These are phyloP conservation scores for Aspergillus homomorphus DNA, from an alignment of 495 filamentous ascomycete genomes.

Conservation along the genomic window DNA sequence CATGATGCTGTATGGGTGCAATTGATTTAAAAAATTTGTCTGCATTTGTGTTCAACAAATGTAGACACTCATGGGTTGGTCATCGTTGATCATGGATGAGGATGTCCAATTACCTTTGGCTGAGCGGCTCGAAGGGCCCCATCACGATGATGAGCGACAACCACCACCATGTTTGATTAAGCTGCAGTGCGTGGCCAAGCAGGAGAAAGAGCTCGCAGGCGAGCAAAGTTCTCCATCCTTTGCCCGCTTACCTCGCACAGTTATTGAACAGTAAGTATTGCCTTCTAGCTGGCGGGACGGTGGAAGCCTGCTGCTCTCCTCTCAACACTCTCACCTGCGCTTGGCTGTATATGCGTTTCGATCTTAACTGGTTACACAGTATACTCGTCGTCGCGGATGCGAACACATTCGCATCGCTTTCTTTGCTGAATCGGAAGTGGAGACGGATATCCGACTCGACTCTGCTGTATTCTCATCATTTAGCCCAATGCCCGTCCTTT, in stretches of 20 bases:
- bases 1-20: constrained; percentile 14
- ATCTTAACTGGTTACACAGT: constrained; percentile 41
- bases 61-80: constrained; percentile 16
- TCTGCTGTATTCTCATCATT: constrained; percentile 72
- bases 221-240: constrained; percentile 20
- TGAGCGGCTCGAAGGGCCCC: constrained; percentile 16
- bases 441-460: constrained; percentile 66
- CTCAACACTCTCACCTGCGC: background rate
- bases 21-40: constrained; percentile 16
- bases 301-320: background rate
- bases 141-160: constrained; percentile 6
- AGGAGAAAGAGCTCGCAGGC: constrained; percentile 1
- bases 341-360: background rate
- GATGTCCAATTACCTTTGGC: constrained; percentile 19
- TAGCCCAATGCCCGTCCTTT: constrained; percentile 68
- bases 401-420: constrained; percentile 76
- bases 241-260: constrained; percentile 25
- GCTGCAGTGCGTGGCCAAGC: background rate
- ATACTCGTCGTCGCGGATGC: constrained; percentile 73
- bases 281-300: background rate
- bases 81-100: constrained; percentile 27
- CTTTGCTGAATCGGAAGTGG: constrained; percentile 80
- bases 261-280: constrained; percentile 30
- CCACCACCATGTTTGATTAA: constrained; percentile 11
- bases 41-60: constrained; percentile 18